phyloP scores from a whole-genome alignment of 176 grass and related monocot genomes.

The Phyllostachys edulis region DNA sequence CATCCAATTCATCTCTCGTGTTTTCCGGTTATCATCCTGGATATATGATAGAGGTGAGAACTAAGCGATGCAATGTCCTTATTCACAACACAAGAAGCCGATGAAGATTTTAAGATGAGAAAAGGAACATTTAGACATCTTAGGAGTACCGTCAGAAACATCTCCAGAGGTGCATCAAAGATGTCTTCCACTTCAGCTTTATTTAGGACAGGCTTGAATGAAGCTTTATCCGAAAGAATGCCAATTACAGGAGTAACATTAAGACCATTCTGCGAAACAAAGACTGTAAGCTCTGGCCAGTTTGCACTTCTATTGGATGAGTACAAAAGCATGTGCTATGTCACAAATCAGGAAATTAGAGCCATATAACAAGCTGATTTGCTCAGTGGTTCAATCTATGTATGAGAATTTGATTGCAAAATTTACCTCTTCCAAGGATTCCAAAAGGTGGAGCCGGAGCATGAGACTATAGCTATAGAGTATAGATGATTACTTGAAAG shows the following conservation, averaged over 20 bases:
- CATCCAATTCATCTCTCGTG: slow-evolving; percentile 57
- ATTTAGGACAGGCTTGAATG: slow-evolving; percentile 69
- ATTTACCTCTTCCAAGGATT: neutral
- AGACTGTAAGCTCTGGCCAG: slow-evolving; percentile 20
- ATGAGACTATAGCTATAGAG: neutral
- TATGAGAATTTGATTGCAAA: neutral
- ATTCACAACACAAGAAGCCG: neutral
- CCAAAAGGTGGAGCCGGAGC: neutral
- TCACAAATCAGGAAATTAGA: neutral
- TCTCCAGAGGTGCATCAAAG: slow-evolving; percentile 86
- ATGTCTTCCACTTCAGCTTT: slow-evolving; percentile 81
- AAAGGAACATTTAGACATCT: neutral
- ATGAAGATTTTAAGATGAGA: neutral
- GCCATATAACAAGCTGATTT: neutral
- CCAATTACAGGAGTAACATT: slow-evolving; percentile 75
- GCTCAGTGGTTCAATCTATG: neutral
- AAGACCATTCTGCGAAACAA: slow-evolving; percentile 71
- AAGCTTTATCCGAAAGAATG: slow-evolving; percentile 58
- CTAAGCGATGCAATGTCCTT: neutral
- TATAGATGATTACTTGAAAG: neutral
- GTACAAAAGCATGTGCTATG: slow-evolving; percentile 1
- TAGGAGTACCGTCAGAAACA: slow-evolving; percentile 84
- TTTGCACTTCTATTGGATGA: slow-evolving; percentile 5
- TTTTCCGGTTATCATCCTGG: slow-evolving; percentile 73
- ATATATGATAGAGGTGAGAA: neutral